Percentiles rank a stretch among this genome's conserved stretches.
phyloP scores from a whole-genome alignment of 169 alveolate genomes.

The Eimeria brunetti region DNA sequence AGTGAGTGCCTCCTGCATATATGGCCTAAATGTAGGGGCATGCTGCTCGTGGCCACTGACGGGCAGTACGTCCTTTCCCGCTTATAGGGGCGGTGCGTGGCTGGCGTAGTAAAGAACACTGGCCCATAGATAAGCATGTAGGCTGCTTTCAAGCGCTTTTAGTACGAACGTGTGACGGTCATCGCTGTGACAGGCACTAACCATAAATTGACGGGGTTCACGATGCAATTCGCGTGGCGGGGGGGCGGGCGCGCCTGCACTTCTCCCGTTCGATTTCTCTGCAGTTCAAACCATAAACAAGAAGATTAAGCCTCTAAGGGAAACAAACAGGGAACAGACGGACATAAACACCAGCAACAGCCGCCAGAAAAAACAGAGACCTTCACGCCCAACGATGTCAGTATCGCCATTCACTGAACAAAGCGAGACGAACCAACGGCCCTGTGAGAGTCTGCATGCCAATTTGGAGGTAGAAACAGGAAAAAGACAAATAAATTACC shows the following conservation, averaged over 20 bases:
- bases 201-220: slow-evolving; percentile 55
- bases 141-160: background rate
- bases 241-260: slow-evolving; percentile 54
- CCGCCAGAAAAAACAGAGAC: background rate
- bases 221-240: slow-evolving; percentile 52
- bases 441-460: background rate
- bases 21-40: background rate
- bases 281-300: background rate
- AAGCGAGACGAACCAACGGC: background rate
- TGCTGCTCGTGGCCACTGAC: background rate
- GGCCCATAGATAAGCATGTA: background rate
- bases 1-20: background rate
- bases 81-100: too few relatives aligned
- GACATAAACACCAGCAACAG: too few relatives aligned
- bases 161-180: background rate
- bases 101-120: background rate
- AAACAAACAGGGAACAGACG: background rate
- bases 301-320: background rate
- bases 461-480: background rate
- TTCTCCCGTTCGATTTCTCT: slow-evolving; percentile 66
- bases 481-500: background rate
- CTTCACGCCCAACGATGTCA: background rate
- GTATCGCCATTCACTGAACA: background rate
- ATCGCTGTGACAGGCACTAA: background rate
- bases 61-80: background rate